Percentiles rank a stretch among this genome's conserved stretches.
Evolutionary conservation across 306 rosid genomes (phyloP).

Genomic region (Comarum palustre): DNA sequence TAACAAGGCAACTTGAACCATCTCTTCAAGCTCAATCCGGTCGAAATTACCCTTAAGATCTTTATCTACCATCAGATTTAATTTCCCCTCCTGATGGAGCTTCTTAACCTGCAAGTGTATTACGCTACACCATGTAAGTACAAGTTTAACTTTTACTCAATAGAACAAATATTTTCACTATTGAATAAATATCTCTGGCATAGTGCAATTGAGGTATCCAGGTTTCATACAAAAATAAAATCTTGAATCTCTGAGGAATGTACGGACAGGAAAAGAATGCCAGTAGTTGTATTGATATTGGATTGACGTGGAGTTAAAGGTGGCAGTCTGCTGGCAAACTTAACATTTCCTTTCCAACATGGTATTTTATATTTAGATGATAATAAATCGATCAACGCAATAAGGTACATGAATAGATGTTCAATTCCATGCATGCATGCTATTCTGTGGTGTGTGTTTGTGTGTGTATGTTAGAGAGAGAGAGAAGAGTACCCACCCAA

Average conservation of each 20-base stretch:
- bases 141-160: neutral
- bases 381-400: neutral
- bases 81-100: constrained; percentile 79
- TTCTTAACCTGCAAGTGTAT: constrained; percentile 68
- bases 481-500: constrained; percentile 57
- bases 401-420: neutral
- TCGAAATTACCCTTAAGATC: constrained; percentile 69
- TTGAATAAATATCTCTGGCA: neutral
- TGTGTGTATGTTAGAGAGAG: neutral
- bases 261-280: constrained; percentile 11
- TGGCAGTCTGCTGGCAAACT: neutral
- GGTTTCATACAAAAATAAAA: neutral
- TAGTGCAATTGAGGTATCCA: neutral
- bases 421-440: no score
- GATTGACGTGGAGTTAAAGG: neutral
- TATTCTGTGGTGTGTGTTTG: neutral
- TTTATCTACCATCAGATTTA: constrained; percentile 81
- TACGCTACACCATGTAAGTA: neutral
- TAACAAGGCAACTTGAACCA: constrained; percentile 88
- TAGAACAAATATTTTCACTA: neutral
- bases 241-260: neutral
- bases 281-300: neutral
- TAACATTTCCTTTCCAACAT: neutral
- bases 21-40: constrained; percentile 77
- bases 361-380: neutral